Percentiles rank a stretch among this genome's conserved stretches.
Evolutionary conservation across 2,329 filamentous ascomycete species (phyloP).

Genomic region (Incumbomyces lentus): DNA sequence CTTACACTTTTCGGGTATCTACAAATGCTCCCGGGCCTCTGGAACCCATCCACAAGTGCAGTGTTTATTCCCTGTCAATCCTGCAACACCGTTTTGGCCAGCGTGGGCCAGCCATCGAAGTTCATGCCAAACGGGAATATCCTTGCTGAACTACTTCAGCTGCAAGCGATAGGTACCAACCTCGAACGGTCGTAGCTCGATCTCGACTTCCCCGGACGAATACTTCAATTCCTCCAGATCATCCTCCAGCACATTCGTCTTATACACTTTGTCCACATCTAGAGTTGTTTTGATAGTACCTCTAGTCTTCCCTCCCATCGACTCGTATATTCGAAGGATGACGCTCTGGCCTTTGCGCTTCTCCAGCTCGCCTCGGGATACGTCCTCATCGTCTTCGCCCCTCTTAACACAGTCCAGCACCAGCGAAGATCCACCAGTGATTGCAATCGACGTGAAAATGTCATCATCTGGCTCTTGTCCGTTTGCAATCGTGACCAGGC

Average conservation of each 20-base stretch:
- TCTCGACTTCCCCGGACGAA: slow-evolving; percentile 39
- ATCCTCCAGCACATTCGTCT: slow-evolving; percentile 83
- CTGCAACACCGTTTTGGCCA: too few species aligned
- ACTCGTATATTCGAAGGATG: slow-evolving; percentile 78
- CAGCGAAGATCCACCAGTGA: slow-evolving; percentile 58
- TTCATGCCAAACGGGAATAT: background rate
- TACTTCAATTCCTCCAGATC: slow-evolving; percentile 58
- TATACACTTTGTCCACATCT: slow-evolving; percentile 65
- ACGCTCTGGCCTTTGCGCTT: slow-evolving; percentile 64
- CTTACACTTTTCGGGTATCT: too few species aligned
- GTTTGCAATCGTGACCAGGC: slow-evolving; percentile 23
- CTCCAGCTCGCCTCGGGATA: slow-evolving; percentile 46
- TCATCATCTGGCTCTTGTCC: slow-evolving; percentile 12
- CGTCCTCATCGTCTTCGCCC: slow-evolving; percentile 75
- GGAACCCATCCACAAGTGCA: too few species aligned
- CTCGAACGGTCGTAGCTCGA: slow-evolving; percentile 70
- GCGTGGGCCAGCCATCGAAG: background rate
- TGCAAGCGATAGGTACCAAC: slow-evolving; percentile 68
- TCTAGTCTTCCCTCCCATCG: slow-evolving; percentile 67
- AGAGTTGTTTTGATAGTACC: slow-evolving; percentile 60
- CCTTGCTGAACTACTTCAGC: slow-evolving; percentile 26
- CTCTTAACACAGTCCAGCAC: slow-evolving; percentile 86
- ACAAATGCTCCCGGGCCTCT: too few species aligned
- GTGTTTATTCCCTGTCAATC: background rate
- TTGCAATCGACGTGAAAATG: slow-evolving; percentile 47